phyloP scores from a whole-genome alignment of 2,329 filamentous ascomycete genomes.

The Samsoniella hepiali region DNA sequence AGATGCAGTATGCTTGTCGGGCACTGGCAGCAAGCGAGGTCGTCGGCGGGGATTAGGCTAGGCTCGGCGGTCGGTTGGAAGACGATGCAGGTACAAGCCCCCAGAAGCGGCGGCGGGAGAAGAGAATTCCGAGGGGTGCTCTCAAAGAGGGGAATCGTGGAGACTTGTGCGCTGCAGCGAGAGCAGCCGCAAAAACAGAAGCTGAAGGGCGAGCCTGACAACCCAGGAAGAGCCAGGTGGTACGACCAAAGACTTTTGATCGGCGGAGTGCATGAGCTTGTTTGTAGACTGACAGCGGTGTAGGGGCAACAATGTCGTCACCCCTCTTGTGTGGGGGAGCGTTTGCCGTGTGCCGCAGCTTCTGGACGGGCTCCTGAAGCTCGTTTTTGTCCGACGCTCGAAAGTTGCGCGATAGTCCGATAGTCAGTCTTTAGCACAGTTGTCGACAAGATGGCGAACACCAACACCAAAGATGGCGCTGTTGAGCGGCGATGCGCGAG shows the following conservation, averaged over 20 bases:
- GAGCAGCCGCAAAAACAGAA: background rate
- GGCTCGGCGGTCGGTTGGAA: background rate
- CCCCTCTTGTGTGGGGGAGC: background rate
- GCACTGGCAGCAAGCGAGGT: background rate
- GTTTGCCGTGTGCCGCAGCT: background rate
- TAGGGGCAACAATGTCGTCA: background rate
- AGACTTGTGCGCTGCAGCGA: background rate
- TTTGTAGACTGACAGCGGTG: no score
- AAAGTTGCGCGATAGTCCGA: no score
- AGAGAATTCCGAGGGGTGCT: background rate
- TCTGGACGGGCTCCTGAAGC: no score
- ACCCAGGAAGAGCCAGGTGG: background rate
- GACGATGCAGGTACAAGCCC: background rate
- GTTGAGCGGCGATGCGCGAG: slow-evolving; percentile 3
- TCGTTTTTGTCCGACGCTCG: no score
- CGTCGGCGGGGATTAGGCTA: background rate
- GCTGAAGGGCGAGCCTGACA: background rate
- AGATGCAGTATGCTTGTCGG: background rate
- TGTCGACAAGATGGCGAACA: no score
- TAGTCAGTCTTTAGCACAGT: no score
- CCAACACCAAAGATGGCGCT: background rate
- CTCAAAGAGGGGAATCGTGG: background rate
- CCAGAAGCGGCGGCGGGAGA: background rate
- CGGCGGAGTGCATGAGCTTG: no score
- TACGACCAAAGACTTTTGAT: background rate